phyloP scores from a whole-genome alignment of 805 yeast genomes.

The Cyberlindnera samutprakarnensis region DNA sequence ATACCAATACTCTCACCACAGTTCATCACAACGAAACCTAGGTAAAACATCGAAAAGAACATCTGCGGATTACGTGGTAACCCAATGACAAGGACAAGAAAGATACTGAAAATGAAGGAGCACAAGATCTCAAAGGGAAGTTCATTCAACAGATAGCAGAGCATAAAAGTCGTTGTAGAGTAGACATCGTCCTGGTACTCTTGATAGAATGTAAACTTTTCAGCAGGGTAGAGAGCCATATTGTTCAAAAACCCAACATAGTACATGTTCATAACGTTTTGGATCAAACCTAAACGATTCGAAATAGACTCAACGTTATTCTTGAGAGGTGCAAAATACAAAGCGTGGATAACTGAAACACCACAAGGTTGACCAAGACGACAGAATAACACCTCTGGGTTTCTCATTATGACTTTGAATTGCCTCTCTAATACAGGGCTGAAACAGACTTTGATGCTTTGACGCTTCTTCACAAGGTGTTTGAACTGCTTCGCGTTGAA shows the following conservation, averaged over 20 bases:
- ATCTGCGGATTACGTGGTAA: constrained; percentile 59
- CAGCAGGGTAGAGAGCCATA: constrained; percentile 66
- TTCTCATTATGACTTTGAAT: constrained; percentile 33
- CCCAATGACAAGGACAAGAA: constrained; percentile 66
- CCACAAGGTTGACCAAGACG: constrained; percentile 59
- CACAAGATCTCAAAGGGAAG: constrained; percentile 62
- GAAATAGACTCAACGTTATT: constrained; percentile 42
- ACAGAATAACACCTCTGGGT: constrained; percentile 53
- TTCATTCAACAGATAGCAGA: constrained; percentile 52
- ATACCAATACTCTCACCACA: constrained; percentile 86
- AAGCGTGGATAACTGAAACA: constrained; percentile 54
- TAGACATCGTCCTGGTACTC: constrained; percentile 71
- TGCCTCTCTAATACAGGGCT: constrained; percentile 27
- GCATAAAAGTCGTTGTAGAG: constrained; percentile 55
- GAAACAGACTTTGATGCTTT: constrained; percentile 22
- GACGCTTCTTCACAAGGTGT: constrained; percentile 5
- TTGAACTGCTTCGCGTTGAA: constrained; percentile 2
- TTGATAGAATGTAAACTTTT: constrained; percentile 68
- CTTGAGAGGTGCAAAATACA: constrained; percentile 58
- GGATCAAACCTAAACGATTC: constrained; percentile 69
- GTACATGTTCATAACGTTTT: constrained; percentile 64
- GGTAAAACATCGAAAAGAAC: constrained; percentile 58
- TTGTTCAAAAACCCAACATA: constrained; percentile 78
- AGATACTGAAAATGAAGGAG: constrained; percentile 47
- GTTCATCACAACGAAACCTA: constrained; percentile 46